Conservation (phyloP, 495 filamentous ascomycete species). For the Neurospora africana region DNA sequence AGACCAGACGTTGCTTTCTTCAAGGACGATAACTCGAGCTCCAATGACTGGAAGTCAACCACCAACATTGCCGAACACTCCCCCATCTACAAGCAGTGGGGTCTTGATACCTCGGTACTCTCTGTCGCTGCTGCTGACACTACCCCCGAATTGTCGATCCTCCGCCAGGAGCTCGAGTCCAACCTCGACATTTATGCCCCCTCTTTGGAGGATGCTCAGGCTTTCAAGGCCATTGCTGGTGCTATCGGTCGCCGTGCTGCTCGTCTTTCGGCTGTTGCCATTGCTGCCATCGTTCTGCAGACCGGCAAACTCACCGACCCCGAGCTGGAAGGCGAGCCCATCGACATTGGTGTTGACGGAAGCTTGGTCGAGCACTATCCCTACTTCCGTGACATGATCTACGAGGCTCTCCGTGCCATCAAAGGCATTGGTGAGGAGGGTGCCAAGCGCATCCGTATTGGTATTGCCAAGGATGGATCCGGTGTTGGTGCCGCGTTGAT, state of each 20-base stretch:
- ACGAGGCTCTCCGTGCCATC: constrained; percentile 60
- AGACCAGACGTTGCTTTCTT: constrained; percentile 54
- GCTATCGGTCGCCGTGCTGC: constrained; percentile 85
- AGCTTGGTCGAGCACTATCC: constrained; percentile 88
- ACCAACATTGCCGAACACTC: constrained; percentile 54
- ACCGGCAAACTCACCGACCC: constrained; percentile 52
- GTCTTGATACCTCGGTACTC: constrained; percentile 77
- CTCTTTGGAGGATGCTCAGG: constrained; percentile 65
- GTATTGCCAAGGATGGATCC: constrained; percentile 86
- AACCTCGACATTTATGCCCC: constrained; percentile 62
- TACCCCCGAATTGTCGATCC: constrained; percentile 47
- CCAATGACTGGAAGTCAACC: constrained; percentile 56
- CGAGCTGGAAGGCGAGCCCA: constrained; percentile 41
- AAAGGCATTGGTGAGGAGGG: constrained; percentile 60
- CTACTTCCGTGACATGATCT: constrained; percentile 66
- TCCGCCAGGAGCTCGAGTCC: constrained; percentile 65
- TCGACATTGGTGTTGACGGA: constrained; percentile 89
- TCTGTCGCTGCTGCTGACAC: constrained; percentile 70
- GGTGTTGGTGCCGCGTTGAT: constrained; percentile 89
- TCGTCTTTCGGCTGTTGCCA: constrained; percentile 74
- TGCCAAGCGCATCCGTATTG: constrained; percentile 74
- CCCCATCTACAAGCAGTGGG: constrained; percentile 70
- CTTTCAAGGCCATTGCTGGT: constrained; percentile 66
- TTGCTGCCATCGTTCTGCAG: constrained; percentile 70
- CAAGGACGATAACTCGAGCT: constrained; percentile 51